Evolutionary conservation across 352 stramenopile species (phyloP), one percentile per base, ranked within the genome.

Genomic region (Blastocystis sp.): DNA sequence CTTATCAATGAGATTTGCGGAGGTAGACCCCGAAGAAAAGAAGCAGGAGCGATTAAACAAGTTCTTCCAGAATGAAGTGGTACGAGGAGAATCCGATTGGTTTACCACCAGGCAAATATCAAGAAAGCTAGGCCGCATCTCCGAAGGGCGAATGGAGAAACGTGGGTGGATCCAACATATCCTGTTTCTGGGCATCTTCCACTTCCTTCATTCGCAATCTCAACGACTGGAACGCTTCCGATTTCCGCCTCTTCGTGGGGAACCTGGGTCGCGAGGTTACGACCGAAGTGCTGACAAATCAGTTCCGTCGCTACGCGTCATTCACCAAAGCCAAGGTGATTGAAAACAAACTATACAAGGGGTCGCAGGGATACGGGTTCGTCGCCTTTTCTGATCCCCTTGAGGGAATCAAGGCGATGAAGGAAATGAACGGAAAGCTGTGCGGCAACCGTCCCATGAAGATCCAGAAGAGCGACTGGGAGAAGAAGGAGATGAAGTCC

Each of bases 351-450:
- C 27, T 72, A 21, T 29, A 61, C 24, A 76, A 85, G 27, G 63
- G 75, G n/a, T 76, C 75, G 9, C 32, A 40, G 32, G 75, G 75
- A 16, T 85, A 85, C 29, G 75, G 75, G 3, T 85, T 85, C 40
- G 75, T 85, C 1, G 57, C 75, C 53, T 85, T 85, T 54, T 76
- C 63, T 24, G 54, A 85, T 61, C 48, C 75, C 6, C 29, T 85
- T 34, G 75, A 85, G 46, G 75, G 57, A 34, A 67, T 85, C 18
- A 72, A 76, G 51, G 75, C 75, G 0, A 71, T 85, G 53, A 85
- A 85, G 63, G 75, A 85, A 24, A 72, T 76, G 63, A 85, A 85
- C 18, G 75, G 75, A 42, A 85, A 72, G 56, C 51, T 85, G 48
- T 85, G 75, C 34, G 75, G 75, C 27, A 76, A n/a, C 75, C 57